Evolutionary conservation across 2,329 filamentous ascomycete genomes (phyloP).

Genomic region (Penicillium sclerotigenum): DNA sequence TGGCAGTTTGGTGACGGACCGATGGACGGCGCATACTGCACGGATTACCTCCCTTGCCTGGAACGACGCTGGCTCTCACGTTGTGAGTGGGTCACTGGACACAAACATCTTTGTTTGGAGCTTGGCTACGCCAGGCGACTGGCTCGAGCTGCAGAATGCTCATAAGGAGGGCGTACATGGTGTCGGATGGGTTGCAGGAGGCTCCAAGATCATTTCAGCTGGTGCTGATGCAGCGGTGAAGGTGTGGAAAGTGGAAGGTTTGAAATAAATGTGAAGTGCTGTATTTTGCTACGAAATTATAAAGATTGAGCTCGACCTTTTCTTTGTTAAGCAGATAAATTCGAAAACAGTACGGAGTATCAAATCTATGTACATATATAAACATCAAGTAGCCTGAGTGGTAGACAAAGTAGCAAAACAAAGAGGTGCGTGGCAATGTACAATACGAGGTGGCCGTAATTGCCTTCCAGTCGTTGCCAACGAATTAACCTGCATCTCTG

Average conservation of each 20-base stretch:
- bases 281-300: not conserved
- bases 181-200: slow-evolving; percentile 71
- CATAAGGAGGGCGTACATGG: slow-evolving; percentile 96
- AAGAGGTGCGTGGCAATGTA: slow-evolving; percentile 13
- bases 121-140: slow-evolving; percentile 73
- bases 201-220: slow-evolving; percentile 67
- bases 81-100: slow-evolving; percentile 81
- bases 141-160: slow-evolving; percentile 79
- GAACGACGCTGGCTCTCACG: slow-evolving; percentile 73
- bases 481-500: slow-evolving; percentile 6
- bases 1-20: slow-evolving; percentile 74
- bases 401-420: not conserved
- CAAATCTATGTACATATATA: not conserved
- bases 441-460: slow-evolving; percentile 12
- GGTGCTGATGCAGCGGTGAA: slow-evolving; percentile 90
- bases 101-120: slow-evolving; percentile 95
- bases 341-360: not conserved
- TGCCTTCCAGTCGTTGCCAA: slow-evolving; percentile 1
- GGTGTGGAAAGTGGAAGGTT: slow-evolving; percentile 68
- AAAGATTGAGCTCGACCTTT: not conserved
- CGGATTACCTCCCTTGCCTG: slow-evolving; percentile 69
- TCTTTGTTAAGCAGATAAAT: not conserved
- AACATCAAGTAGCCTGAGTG: not conserved
- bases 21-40: slow-evolving; percentile 70
- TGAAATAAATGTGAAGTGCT: slow-evolving; percentile 34